A percentile compares a stretch with the other conserved stretches of the same genome.
phyloP scores from a whole-genome alignment of 495 filamentous ascomycete species.

The Lepidopterella palustris region DNA sequence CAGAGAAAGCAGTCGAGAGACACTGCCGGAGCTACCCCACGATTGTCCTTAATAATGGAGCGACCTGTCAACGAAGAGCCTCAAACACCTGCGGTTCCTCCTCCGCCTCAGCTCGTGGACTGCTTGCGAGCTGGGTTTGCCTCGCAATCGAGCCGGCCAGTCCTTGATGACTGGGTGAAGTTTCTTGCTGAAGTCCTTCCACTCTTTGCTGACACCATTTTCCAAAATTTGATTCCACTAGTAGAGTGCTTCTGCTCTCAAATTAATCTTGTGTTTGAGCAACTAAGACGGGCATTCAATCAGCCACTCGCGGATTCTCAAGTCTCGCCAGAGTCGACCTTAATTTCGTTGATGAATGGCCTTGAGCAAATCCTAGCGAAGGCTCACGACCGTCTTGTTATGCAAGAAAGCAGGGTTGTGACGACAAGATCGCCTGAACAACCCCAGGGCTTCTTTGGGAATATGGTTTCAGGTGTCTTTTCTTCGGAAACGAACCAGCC shows the following conservation, averaged over 20 bases:
- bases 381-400: constrained; percentile 75
- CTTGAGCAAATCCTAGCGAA: constrained; percentile 83
- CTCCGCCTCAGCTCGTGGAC: constrained; percentile 70
- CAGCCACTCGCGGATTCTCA: constrained; percentile 24
- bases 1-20: constrained; percentile 12
- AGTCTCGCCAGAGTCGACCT: constrained; percentile 55
- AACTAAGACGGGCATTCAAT: constrained; percentile 53
- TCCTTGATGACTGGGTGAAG: constrained; percentile 84
- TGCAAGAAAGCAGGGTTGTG: constrained; percentile 63
- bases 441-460: constrained; percentile 87
- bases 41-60: constrained; percentile 14
- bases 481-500: constrained; percentile 67
- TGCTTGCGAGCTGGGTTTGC: constrained; percentile 79
- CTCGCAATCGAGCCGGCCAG: constrained; percentile 62
- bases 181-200: constrained; percentile 83
- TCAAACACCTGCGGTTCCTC: constrained; percentile 29
- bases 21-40: background rate
- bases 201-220: constrained; percentile 72
- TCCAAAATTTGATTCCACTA: constrained; percentile 81
- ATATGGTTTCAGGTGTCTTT: constrained; percentile 93
- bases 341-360: constrained; percentile 75
- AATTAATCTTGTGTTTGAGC: constrained; percentile 60
- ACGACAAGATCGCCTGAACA: constrained; percentile 74
- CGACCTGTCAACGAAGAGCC: constrained; percentile 13
- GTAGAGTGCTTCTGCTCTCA: constrained; percentile 82